phyloP scores from a whole-genome alignment of 2,329 filamentous ascomycete genomes.

The Camptophora hylomeconis region DNA sequence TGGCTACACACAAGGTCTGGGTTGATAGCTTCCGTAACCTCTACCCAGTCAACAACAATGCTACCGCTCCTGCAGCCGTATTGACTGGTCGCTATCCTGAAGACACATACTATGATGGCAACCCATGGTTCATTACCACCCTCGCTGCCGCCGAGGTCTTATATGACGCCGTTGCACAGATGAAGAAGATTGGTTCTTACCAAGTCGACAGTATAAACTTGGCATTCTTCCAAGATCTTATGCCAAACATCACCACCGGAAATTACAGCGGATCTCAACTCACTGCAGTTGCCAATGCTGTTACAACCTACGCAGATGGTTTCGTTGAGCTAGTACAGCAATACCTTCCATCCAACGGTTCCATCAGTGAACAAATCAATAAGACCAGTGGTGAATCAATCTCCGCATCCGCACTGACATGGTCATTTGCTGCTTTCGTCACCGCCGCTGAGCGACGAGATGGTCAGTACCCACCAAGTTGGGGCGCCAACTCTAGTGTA shows the following conservation, averaged over 20 bases:
- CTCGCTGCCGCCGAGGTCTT: constrained; percentile 66
- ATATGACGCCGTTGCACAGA: constrained; percentile 61
- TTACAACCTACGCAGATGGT: constrained; percentile 48
- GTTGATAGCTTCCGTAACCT: constrained; percentile 62
- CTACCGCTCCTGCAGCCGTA: constrained; percentile 45
- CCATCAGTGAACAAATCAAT: constrained; percentile 29
- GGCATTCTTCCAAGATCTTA: constrained; percentile 57
- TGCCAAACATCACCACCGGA: constrained; percentile 43
- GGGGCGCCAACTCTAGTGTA: constrained; percentile 11
- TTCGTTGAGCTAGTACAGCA: constrained; percentile 31
- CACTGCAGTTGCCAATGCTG: constrained; percentile 44
- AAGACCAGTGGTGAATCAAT: constrained; percentile 22
- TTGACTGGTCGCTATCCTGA: constrained; percentile 57
- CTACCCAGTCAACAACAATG: constrained; percentile 57
- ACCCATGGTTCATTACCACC: constrained; percentile 68
- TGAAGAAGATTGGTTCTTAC: constrained; percentile 51
- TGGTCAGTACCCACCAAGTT: constrained; percentile 13
- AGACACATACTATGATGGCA: constrained; percentile 62
- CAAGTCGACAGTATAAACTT: constrained; percentile 53
- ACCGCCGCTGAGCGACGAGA: constrained; percentile 18
- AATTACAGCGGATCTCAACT: constrained; percentile 49
- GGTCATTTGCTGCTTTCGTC: constrained; percentile 32
- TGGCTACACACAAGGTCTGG: constrained; percentile 64
- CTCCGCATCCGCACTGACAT: constrained; percentile 31
- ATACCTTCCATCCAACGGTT: constrained; percentile 47